Base-by-base conservation (phyloP, 257 asterid genomes). In the Phtheirospermum japonicum region DNA sequence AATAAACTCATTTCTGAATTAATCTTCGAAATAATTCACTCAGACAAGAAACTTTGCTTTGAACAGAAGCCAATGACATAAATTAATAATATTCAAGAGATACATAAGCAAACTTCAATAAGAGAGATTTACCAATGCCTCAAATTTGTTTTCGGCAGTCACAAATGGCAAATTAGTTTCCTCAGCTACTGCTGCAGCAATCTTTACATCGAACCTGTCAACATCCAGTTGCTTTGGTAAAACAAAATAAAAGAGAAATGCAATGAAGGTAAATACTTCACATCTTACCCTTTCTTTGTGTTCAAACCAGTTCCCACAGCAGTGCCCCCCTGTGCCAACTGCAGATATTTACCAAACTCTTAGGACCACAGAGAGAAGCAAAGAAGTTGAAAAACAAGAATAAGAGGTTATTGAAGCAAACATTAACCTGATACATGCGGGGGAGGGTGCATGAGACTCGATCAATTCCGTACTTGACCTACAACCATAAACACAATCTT, bases 301-400 rank as follows among this genome's bases (percentile, higher is more conserved):
- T 93, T 89, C 75, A 93, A 77, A 72, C 99, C 99, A 26, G 99
- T 89, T 65, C 99, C 99, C 34, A 93, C 96, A 51, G 99, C 97
- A 52, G 99, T 93, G 69, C 96, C 99, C 19, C 99, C 97, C 65
- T 89, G 99, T 70, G 99, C 97, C 64, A 93, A 95, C 99, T 93
- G 97, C 77, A 71, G 63, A n/a, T 48, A 63, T 71, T 61, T 59
- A 57, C 57, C 61, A 68, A 73, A 61, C 63, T 28, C 48, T 76
- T 73, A 81, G 80, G 59, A 72, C 61, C 71, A 70, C 2, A 63
- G 4, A 51, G 42, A 63, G 59, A 56, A 62, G 59, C 42, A 62
- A 43, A 64, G 61, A 76, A 33, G 61, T 61, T 63, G 53, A 31
- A 68, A 14, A 43, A 57, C 32, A 57, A 59, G 57, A 64, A 63